These are phyloP conservation scores for Sphagnum tenellum DNA, from an alignment of 225 moss, liverwort and hornwort genomes.

Conservation along the genomic window DNA sequence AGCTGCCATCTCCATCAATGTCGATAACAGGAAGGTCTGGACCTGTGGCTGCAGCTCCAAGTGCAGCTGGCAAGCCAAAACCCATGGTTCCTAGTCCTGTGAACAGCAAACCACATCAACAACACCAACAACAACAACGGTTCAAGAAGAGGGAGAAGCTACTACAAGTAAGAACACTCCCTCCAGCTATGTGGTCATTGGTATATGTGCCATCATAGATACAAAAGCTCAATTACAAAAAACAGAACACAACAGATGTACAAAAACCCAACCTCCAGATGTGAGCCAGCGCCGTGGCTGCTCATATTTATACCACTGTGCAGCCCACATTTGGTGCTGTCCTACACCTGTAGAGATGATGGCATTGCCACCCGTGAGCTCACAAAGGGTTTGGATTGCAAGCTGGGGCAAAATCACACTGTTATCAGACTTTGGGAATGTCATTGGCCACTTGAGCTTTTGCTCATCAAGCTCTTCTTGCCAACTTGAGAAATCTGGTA, in stretches of 20 bases:
- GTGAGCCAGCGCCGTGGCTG: constrained; percentile 96
- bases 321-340: constrained; percentile 99
- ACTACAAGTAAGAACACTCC: too few relatives aligned
- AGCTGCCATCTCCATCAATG: constrained; percentile 97
- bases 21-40: constrained; percentile 84
- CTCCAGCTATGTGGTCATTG: too few relatives aligned
- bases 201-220: too few relatives aligned
- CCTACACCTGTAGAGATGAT: constrained; percentile 98
- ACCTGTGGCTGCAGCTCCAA: constrained; percentile 81
- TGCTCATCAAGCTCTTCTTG: constrained; percentile 54
- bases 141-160: neutral
- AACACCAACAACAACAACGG: too few relatives aligned
- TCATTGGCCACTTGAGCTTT: constrained; percentile 65
- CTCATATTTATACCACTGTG: constrained; percentile 78
- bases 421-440: constrained; percentile 55
- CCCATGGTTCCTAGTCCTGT: constrained; percentile 96
- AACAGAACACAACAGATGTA: too few relatives aligned
- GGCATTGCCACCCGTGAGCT: constrained; percentile 84
- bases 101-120: neutral
- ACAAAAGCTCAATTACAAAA: too few relatives aligned
- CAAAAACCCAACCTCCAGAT: constrained; percentile 51
- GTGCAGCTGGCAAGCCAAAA: constrained; percentile 91
- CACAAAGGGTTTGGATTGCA: constrained; percentile 72
- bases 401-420: constrained; percentile 69
- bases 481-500: constrained; percentile 73